Conservation (phyloP, 1,139 yeast species). For the Geotrichum histeridarum region DNA sequence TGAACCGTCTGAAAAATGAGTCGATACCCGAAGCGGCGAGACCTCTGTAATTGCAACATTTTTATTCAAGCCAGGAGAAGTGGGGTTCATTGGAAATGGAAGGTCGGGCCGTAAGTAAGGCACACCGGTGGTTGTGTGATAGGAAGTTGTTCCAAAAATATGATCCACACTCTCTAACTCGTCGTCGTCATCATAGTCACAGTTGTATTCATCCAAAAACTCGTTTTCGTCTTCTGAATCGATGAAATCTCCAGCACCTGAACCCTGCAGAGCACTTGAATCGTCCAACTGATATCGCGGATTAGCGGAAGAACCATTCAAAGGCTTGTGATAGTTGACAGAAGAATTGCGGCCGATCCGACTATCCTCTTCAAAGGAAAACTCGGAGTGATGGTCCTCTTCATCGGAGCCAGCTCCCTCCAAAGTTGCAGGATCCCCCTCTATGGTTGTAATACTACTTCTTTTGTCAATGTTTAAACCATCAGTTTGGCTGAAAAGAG, state of each 20-base stretch:
- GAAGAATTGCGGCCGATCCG: constrained; percentile 19
- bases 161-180: constrained; percentile 11
- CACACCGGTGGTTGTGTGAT: background rate
- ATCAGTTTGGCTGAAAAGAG: background rate
- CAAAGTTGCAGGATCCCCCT: too few relatives aligned
- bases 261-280: background rate
- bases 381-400: constrained; percentile 17
- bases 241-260: constrained; percentile 3
- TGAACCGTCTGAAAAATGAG: background rate
- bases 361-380: constrained; percentile 21
- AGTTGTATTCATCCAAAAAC: constrained; percentile 6
- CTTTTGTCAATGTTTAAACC: too few relatives aligned
- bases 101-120: background rate
- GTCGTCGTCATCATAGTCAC: constrained; percentile 5
- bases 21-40: constrained; percentile 9
- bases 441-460: too few relatives aligned
- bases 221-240: constrained; percentile 2
- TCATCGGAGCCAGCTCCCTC: constrained; percentile 13
- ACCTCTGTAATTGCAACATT: constrained; percentile 7
- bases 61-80: background rate
- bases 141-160: constrained; percentile 4
- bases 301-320: background rate
- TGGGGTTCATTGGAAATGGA: background rate
- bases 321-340: constrained; percentile 17
- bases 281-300: background rate